Base-by-base conservation (phyloP, 2,329 filamentous ascomycete species). In the Aspergillus felis region DNA sequence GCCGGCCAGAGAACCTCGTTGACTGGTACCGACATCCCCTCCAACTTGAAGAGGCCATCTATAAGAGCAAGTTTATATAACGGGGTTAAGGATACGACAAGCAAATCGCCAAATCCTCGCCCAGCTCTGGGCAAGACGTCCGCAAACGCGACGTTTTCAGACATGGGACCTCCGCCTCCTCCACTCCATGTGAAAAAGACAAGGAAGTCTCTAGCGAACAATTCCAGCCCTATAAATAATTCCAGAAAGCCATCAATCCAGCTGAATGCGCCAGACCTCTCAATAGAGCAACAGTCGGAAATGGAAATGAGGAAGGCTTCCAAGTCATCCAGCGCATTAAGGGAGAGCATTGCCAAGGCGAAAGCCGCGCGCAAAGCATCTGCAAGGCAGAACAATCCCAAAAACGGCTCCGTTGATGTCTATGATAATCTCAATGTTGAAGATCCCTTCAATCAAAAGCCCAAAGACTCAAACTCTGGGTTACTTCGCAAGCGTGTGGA, bases 321-420 rank as follows among this genome's bases (percentile, higher is more conserved):
- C 5, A 94, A 90, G 66, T 92, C 92, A 0, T 97, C 93, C 0
- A 80, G 84, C 17, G 87, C 92, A 0, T 77, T 99, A 14, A 86
- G 94, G 35, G 91, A 97, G 53, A 92, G 94, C 54, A 97, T 97
- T 61, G 91, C 92, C 41, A 93, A 92, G 66, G 93, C 94, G 0
- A 96, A 93, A 70, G 92, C 92, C 2, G 90, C 91, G 2, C 88
- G 85, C 56, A 84, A 86, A 60, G 86, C 84, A 10, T 71, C 73
- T 4, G 69, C 61, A 47, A 47, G 22, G 53, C 68, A 68, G 55
- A 75, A 68, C 58, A 69, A 62, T 22, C 58, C 66, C 20, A 59
- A 66, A 28, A 54, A 60, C 9, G 59, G 57, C 2, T 42, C 64
- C 41, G 50, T 51, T 20, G 67, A 69, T 49, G 54, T 64, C 0